phyloP scores from a whole-genome alignment of 306 rosid species.

The Dryas drummondii region DNA sequence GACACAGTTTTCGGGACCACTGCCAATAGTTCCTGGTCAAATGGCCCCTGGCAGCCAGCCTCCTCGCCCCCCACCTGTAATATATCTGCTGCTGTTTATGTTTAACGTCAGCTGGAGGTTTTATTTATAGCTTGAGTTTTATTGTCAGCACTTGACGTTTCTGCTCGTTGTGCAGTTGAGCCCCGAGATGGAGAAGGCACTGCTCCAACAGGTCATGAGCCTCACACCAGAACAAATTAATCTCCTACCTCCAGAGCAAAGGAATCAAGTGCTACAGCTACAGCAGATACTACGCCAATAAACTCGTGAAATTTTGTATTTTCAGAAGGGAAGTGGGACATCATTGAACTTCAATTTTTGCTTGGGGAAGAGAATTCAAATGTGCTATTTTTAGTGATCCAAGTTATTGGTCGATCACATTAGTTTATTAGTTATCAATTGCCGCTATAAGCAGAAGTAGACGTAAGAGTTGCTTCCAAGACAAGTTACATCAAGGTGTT shows the following conservation, averaged over 20 bases:
- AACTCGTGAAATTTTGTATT: slow-evolving; percentile 17
- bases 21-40: slow-evolving; percentile 45
- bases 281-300: slow-evolving; percentile 85
- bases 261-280: slow-evolving; percentile 91
- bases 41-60: slow-evolving; percentile 65
- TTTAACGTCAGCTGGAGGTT: slow-evolving; percentile 12
- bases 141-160: neutral
- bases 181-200: slow-evolving; percentile 89
- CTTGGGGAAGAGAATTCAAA: slow-evolving; percentile 11
- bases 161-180: slow-evolving; percentile 53
- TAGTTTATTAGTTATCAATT: neutral
- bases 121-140: neutral
- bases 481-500: neutral
- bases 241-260: slow-evolving; percentile 87
- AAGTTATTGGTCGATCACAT: neutral
- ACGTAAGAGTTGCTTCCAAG: neutral
- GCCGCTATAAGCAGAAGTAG: slow-evolving; percentile 20
- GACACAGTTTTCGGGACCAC: slow-evolving; percentile 62
- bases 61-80: slow-evolving; percentile 53
- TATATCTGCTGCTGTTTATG: slow-evolving; percentile 6
- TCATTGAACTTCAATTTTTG: slow-evolving; percentile 19
- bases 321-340: neutral
- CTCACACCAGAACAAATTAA: slow-evolving; percentile 85
- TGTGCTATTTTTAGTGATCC: slow-evolving; percentile 7
- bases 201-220: slow-evolving; percentile 98